These are phyloP conservation scores for Trapa incisa DNA, from an alignment of 345 rosid species.

Conservation along the genomic window DNA sequence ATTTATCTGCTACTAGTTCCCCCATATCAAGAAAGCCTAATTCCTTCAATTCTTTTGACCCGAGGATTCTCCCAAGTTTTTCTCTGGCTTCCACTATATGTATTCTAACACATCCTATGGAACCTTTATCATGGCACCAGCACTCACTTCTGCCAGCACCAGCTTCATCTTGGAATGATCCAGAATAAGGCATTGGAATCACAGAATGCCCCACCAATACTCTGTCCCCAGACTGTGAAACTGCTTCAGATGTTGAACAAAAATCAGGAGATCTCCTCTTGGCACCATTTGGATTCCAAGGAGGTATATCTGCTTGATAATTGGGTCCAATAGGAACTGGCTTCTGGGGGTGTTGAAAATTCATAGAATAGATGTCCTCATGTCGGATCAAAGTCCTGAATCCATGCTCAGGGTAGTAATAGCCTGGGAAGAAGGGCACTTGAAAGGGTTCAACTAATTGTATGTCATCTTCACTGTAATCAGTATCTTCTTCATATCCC, in stretches of 20 bases:
- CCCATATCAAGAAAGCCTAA: conserved; percentile 69
- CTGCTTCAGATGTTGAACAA: conserved; percentile 1
- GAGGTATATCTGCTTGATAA: conserved; percentile 47
- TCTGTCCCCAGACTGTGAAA: conserved; percentile 13
- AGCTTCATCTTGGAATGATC: conserved; percentile 16
- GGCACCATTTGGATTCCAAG: conserved; percentile 17
- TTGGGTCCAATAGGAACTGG: conserved; percentile 43
- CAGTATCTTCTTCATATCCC: conserved; percentile 19
- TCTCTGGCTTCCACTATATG: conserved; percentile 55
- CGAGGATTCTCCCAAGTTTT: conserved; percentile 32
- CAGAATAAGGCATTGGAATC: conserved; percentile 34
- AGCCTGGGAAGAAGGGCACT: conserved; percentile 29
- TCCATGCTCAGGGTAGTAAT: conserved; percentile 22
- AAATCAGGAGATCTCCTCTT: conserved; percentile 8
- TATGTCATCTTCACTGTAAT: conserved; percentile 22
- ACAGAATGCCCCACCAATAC: conserved; percentile 40
- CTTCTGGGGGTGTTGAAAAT: conserved; percentile 17
- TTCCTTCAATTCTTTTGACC: conserved; percentile 36
- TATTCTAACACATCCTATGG: conserved; percentile 42
- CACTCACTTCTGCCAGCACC: conserved; percentile 32
- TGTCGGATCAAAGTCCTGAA: conserved; percentile 16
- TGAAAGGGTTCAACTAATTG: conserved; percentile 8
- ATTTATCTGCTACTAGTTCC: conserved; percentile 40
- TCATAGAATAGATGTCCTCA: conserved; percentile 25
- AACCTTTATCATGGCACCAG: conserved; percentile 41